Base-by-base conservation (phyloP, 345 rosid genomes). In the Aegle marmelos region DNA sequence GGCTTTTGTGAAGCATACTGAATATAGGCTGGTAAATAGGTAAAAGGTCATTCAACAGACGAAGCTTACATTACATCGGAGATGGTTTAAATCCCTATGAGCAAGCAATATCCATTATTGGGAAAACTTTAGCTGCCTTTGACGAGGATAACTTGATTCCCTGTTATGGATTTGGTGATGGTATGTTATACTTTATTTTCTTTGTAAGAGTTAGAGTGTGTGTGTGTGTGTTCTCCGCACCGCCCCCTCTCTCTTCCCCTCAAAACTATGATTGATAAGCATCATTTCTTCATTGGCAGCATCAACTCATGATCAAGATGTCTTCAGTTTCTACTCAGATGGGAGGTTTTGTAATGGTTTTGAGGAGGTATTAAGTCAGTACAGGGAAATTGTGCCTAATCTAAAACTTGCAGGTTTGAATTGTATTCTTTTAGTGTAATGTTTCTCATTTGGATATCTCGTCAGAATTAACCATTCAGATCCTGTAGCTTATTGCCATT, bases 141-240 rank as follows among this genome's bases (percentile, higher is more conserved):
- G 98, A 96, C 24, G 99, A 96, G 75, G 99, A 96, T 78, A 96
- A 94, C 81, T 73, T 88, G 81, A 94, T 96, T 87, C 99, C 99
- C 0, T 96, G 99, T 81, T 96, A 74, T 45, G 99, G 99, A 75
- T 96, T 96, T 79, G 99, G 99, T 79, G 99, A 96, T 84, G 97
- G 98, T 96, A 85, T 25, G 64, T 80, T 79, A 54, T 81, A 22
- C 21, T 60, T 58, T 64, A 14, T 4, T 79, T 69, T 61, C 1
- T 36, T 24, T 75, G 14, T 36, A 2, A 39, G 9, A 50, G 70
- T 80, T 50, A 69, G 50, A n/a, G n/a, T n/a, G n/a, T n/a, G n/a
- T n/a, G n/a, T n/a, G n/a, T n/a, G n/a, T n/a, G n/a, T n/a, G n/a
- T n/a, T n/a, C n/a, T n/a, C n/a, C n/a, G n/a, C n/a, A n/a, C n/a